These are phyloP conservation scores for Polytolypa hystricis DNA, from an alignment of 2,329 filamentous ascomycete species.

Conservation along the genomic window DNA sequence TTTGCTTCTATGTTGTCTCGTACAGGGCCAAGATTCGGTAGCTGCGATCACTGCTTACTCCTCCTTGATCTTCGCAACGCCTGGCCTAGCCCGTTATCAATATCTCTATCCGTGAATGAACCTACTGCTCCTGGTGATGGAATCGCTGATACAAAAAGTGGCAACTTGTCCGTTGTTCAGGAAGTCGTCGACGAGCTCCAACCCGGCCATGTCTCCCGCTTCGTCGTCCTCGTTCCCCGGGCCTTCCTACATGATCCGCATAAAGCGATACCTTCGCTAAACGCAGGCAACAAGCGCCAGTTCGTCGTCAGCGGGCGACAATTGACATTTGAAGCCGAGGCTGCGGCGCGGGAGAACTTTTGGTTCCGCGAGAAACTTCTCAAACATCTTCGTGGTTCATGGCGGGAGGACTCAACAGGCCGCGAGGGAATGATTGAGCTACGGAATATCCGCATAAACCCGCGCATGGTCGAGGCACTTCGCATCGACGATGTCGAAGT, in stretches of 20 bases:
- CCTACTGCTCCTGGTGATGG: constrained; percentile 7
- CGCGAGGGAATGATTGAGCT: constrained; percentile 63
- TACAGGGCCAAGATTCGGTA: constrained; percentile 30
- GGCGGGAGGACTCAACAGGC: constrained; percentile 51
- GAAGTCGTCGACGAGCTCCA: constrained; percentile 39
- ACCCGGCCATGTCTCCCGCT: constrained; percentile 54
- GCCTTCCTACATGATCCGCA: constrained; percentile 68
- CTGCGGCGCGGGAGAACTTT: constrained; percentile 68
- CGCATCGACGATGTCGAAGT: constrained; percentile 69
- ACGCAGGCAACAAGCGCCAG: constrained; percentile 74
- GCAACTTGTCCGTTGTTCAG: constrained; percentile 20
- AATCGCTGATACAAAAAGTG: constrained; percentile 13
- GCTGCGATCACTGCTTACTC: constrained; percentile 61
- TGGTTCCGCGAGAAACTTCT: constrained; percentile 83
- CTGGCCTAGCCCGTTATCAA: constrained; percentile 69
- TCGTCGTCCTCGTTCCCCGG: constrained; percentile 65
- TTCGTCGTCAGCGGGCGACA: constrained; percentile 79
- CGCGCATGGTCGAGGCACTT: constrained; percentile 72
- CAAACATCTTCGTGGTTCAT: constrained; percentile 57
- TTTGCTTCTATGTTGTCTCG: constrained; percentile 37
- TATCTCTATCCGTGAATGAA: constrained; percentile 45
- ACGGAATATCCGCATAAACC: constrained; percentile 59
- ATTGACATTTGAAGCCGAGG: constrained; percentile 67
- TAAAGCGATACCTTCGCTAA: constrained; percentile 66
- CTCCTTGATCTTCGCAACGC: constrained; percentile 78